Conservation (phyloP, 1,139 yeast genomes). For the Sugiyamaella paludigena region DNA sequence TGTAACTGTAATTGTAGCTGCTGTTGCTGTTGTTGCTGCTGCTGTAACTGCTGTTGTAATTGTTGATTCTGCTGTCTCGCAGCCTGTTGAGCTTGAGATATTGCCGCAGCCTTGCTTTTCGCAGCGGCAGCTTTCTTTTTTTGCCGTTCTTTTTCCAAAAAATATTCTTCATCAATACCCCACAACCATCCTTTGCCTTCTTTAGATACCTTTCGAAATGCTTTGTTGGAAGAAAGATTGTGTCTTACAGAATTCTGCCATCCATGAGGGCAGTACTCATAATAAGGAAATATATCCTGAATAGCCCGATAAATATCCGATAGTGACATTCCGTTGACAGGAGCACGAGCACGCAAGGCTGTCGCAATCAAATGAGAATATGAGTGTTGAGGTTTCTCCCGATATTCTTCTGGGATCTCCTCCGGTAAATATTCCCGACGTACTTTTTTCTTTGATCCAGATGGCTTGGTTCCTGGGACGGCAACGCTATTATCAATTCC, state of each 20-base stretch:
- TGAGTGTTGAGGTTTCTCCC: conserved; percentile 78
- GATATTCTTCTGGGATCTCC: conserved; percentile 83
- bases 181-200: conserved; percentile 91
- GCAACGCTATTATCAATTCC: not conserved
- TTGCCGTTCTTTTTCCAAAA: conserved; percentile 74
- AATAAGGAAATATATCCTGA: conserved; percentile 84
- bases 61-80: conserved; percentile 32
- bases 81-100: conserved; percentile 29
- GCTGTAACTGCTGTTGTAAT: conserved; percentile 29
- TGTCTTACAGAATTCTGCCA: conserved; percentile 97
- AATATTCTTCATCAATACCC: conserved; percentile 83
- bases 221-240: conserved; percentile 78
- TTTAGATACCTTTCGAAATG: conserved; percentile 72
- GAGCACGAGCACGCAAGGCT: conserved; percentile 65
- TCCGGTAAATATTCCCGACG: conserved; percentile 39
- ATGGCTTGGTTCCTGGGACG: conserved; percentile 1
- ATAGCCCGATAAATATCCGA: conserved; percentile 85
- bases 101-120: conserved; percentile 31
- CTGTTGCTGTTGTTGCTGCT: conserved; percentile 6
- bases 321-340: conserved; percentile 71
- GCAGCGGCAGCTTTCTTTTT: conserved; percentile 52
- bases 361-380: conserved; percentile 77
- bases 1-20: conserved; percentile 10
- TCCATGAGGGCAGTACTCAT: conserved; percentile 90
- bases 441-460: conserved; percentile 22